Percentiles rank a stretch among this genome's conserved stretches.
Conservation (phyloP, 2,329 filamentous ascomycete species). For the Gaeumannomyces tritici region DNA sequence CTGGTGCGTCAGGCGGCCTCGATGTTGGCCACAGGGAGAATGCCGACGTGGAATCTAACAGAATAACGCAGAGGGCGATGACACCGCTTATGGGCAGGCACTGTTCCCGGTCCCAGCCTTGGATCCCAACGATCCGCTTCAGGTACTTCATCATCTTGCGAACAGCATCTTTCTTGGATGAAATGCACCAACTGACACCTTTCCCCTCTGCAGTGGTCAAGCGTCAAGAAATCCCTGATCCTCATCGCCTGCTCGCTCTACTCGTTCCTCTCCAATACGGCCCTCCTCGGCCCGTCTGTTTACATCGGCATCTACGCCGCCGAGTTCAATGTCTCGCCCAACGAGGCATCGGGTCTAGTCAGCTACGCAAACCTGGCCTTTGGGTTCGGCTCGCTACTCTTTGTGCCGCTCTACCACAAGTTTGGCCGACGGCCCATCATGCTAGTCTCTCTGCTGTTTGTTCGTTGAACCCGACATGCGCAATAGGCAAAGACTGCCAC, state of each 20-base stretch:
- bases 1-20: conserved; percentile 13
- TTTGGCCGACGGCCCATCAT: conserved; percentile 33
- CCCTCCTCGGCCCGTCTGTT: conserved; percentile 45
- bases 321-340: conserved; percentile 39
- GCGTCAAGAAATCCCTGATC: conserved; percentile 46
- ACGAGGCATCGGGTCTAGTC: conserved; percentile 42
- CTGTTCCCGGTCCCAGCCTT: conserved; percentile 51
- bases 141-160: conserved; percentile 18
- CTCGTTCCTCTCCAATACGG: conserved; percentile 49
- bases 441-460: conserved; percentile 26
- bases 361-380: conserved; percentile 52
- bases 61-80: conserved; percentile 38
- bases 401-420: conserved; percentile 47
- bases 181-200: background rate
- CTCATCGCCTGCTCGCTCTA: conserved; percentile 43
- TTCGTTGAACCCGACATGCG: conserved; percentile 10
- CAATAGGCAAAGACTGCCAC: background rate
- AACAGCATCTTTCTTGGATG: too few species aligned
- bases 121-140: conserved; percentile 51
- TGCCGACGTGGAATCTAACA: background rate
- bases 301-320: conserved; percentile 46
- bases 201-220: conserved; percentile 32
- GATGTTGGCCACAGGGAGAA: background rate
- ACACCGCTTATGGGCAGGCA: conserved; percentile 49
- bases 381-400: conserved; percentile 45